phyloP scores from a whole-genome alignment of 2,329 filamentous ascomycete species.

The Emergomyces africanus region DNA sequence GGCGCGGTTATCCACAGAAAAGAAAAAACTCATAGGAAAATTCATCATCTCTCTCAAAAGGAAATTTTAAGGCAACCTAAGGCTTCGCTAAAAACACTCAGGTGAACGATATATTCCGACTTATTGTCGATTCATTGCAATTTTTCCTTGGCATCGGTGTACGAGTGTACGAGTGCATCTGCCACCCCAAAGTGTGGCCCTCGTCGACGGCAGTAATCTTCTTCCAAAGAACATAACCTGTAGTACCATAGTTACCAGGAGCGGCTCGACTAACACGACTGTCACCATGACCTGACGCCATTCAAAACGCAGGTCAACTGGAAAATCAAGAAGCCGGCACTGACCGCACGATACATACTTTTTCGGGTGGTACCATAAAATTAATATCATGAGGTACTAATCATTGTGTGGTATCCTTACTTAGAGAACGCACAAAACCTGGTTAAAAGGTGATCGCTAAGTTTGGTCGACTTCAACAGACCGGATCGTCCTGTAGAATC shows the following conservation, averaged over 20 bases:
- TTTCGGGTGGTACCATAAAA: too few relatives aligned
- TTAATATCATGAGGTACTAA: too few relatives aligned
- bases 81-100: slow-evolving; percentile 11
- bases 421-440: too few relatives aligned
- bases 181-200: slow-evolving; percentile 16
- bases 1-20: neutral
- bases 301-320: neutral
- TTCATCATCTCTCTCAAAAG: slow-evolving; percentile 2
- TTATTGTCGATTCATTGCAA: slow-evolving; percentile 17
- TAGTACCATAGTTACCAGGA: slow-evolving; percentile 19
- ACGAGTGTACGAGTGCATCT: slow-evolving; percentile 18
- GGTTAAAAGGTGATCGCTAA: too few relatives aligned
- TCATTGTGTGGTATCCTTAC: too few relatives aligned
- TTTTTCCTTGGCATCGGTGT: slow-evolving; percentile 10
- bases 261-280: slow-evolving; percentile 20
- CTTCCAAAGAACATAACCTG: slow-evolving; percentile 15
- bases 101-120: slow-evolving; percentile 16
- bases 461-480: too few relatives aligned
- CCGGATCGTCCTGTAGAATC: too few relatives aligned
- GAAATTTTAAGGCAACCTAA: slow-evolving; percentile 16
- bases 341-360: too few relatives aligned
- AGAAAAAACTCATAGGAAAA: neutral
- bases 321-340: too few relatives aligned
- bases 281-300: slow-evolving; percentile 13
- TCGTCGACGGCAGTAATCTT: slow-evolving; percentile 18